Conservation (phyloP, 2,329 filamentous ascomycete genomes). For the Celoporthe dispersa region DNA sequence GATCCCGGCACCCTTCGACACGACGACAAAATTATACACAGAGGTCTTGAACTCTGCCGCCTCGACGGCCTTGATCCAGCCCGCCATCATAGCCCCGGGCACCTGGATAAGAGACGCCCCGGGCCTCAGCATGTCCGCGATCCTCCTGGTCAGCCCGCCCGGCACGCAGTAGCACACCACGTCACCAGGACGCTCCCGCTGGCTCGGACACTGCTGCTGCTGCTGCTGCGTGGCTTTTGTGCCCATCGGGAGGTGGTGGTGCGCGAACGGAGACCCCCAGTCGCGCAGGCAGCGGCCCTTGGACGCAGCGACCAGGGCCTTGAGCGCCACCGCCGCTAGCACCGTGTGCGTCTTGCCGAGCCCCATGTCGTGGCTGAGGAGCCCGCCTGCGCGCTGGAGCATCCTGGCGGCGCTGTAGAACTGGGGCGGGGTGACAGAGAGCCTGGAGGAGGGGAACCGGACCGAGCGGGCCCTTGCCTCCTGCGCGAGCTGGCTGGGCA, state of each 20-base stretch:
- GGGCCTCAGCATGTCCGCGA: not conserved
- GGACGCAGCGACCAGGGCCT: not conserved
- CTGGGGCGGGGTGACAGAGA: constrained; percentile 10
- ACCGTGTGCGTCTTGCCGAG: not conserved
- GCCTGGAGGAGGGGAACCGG: not conserved
- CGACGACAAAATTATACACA: constrained; percentile 11
- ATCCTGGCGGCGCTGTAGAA: constrained; percentile 5
- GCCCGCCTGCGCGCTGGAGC: not conserved
- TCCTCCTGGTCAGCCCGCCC: not conserved
- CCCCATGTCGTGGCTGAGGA: constrained; percentile 13
- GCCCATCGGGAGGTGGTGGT: constrained; percentile 1
- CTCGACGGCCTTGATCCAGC: constrained; percentile 1
- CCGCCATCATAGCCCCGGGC: not conserved
- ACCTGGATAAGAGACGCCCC: constrained; percentile 6
- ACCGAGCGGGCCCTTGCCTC: not conserved
- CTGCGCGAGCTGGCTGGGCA: not conserved
- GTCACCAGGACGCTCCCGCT: not conserved
- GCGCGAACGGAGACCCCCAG: not conserved
- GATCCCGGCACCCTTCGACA: not conserved
- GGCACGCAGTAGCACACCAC: constrained; percentile 12
- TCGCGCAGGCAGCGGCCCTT: not conserved
- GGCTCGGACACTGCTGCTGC: constrained; percentile 14
- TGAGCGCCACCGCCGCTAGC: not conserved
- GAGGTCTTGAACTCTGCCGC: not conserved
- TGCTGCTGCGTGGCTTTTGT: not conserved